These are phyloP conservation scores for Nitzschia inconspicua DNA, from an alignment of 108 stramenopile species.

Conservation along the genomic window DNA sequence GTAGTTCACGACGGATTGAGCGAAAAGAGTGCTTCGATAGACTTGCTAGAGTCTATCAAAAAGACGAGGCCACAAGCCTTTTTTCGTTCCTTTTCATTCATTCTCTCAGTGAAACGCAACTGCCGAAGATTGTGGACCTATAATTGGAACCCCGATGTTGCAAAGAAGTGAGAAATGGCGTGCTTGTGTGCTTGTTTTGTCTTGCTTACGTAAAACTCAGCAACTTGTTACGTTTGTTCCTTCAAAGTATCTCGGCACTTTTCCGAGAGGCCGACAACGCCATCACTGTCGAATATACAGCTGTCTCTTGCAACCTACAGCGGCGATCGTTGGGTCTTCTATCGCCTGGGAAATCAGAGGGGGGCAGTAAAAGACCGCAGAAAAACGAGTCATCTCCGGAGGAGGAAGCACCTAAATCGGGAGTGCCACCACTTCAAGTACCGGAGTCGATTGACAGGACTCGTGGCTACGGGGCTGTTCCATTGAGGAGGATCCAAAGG, in stretches of 20 bases:
- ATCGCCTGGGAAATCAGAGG: slow-evolving; percentile 5
- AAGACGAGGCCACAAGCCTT: slow-evolving; percentile 26
- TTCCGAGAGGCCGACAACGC: slow-evolving; percentile 5
- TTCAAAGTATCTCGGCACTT: background rate
- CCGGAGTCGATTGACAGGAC: no score
- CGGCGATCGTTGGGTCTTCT: slow-evolving; percentile 1
- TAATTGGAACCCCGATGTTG: slow-evolving; percentile 42
- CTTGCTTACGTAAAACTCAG: background rate
- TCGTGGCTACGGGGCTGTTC: no score
- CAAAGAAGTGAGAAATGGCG: slow-evolving; percentile 26
- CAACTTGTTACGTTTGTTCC: background rate
- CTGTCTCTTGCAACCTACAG: slow-evolving; percentile 1
- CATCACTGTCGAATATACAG: background rate
- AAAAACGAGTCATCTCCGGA: background rate
- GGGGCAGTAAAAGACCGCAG: background rate
- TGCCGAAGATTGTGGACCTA: slow-evolving; percentile 30
- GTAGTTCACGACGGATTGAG: slow-evolving; percentile 31
- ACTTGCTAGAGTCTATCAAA: slow-evolving; percentile 20
- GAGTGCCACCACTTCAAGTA: background rate
- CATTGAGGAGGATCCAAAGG: slow-evolving; percentile 37
- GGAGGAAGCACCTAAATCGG: background rate
- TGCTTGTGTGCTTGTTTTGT: background rate
- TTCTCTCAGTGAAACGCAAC: slow-evolving; percentile 46
- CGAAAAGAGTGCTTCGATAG: slow-evolving; percentile 22
- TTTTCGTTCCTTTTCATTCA: slow-evolving; percentile 40